phyloP scores from a whole-genome alignment of 495 filamentous ascomycete genomes.

The Aspergillus cristatus region DNA sequence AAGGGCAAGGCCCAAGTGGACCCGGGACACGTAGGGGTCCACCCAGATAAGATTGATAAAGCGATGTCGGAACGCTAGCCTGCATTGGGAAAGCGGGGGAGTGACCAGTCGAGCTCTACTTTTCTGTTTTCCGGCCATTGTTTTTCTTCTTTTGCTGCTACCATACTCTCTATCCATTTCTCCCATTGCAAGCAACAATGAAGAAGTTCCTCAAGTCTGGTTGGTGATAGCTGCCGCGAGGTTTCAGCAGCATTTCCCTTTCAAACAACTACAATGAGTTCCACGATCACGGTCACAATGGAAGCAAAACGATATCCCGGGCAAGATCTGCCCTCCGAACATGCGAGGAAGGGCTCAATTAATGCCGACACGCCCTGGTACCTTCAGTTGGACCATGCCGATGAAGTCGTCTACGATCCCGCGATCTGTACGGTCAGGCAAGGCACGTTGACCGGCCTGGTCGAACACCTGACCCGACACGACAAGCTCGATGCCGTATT shows the following conservation, averaged over 20 bases:
- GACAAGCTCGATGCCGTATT: conserved; percentile 81
- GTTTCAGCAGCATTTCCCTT: too few species aligned
- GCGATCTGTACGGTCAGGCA: conserved; percentile 48
- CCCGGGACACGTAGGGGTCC: background rate
- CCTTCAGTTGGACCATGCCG: conserved; percentile 68
- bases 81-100: too few species aligned
- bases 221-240: background rate
- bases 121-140: background rate
- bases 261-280: too few species aligned
- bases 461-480: conserved; percentile 84
- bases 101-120: too few species aligned
- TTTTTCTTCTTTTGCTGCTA: background rate
- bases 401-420: conserved; percentile 72
- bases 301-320: too few species aligned
- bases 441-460: conserved; percentile 71
- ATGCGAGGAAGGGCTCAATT: background rate
- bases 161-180: background rate
- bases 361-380: conserved; percentile 44
- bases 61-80: background rate
- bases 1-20: too few species aligned
- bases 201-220: background rate
- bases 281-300: too few species aligned
- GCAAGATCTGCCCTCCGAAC: too few species aligned
- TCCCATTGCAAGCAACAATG: background rate
- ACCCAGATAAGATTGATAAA: background rate